Base-by-base conservation (phyloP, 495 filamentous ascomycete genomes). In the Neohortaea acidophila region DNA sequence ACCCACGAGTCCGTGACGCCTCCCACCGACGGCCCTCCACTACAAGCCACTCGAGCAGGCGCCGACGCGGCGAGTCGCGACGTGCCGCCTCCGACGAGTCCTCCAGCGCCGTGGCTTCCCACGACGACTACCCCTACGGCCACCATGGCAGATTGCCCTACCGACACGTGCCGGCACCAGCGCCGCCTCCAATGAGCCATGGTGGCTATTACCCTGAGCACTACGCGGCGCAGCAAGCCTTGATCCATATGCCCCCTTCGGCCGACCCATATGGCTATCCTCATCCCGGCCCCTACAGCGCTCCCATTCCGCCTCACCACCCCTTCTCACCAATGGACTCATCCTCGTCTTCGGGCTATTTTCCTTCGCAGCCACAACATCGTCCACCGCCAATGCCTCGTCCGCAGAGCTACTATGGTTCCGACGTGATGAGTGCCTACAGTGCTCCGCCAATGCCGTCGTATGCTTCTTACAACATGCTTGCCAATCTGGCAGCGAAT, bases 111-210 rank as follows among this genome's bases (percentile, higher is more conserved):
- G 41, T 59, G 51, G 55, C 41, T 23, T 48, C 55, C n/a, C 48
- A 56, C 44, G 57, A 61, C 36, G 58, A 61, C 35, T 56, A 59
- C 42, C 40, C 49, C 43, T 45, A 46, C 39, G 26, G 46, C 47
- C 47, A 50, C 45, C 38, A 45, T 45, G 45, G 45, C 21, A 25
- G 24, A 33, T 48, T 37, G 32, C 48, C 41, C 10, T 52, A 45
- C 19, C 44, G 51, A 17, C 33, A 19, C 18, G 45, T 44, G 19
- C 56, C 47, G 15, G 49, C 47, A 13, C 51, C 47, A 9, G 43
- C 51, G 12, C 41, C 49, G 26, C 36, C 36, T 38, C 36, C 45
- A 42, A 42, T 17, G 3, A n/a, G 31, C 27, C 49, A 38, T 45
- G 46, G 48, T 47, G 57, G 55, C 33, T 59, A 57, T n/a, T 52